Base-by-base conservation (phyloP, 2,329 filamentous ascomycete genomes). In the Acrodontium crateriforme region DNA sequence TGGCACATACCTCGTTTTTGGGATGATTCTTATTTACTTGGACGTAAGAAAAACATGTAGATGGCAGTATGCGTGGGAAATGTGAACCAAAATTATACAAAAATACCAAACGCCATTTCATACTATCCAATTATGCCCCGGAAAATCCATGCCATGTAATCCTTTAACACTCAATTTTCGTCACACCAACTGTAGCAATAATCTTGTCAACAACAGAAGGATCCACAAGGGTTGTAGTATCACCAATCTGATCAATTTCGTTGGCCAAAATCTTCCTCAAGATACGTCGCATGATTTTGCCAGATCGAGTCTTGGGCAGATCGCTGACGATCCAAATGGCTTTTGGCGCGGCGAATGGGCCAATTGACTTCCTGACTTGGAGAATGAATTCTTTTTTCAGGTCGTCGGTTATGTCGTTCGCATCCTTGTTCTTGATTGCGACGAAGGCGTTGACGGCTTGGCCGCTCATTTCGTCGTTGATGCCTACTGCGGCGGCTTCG, bases 201-300 rank as follows among this genome's bases (percentile, higher is more conserved):
- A 98, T 94, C 62, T 77, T 87, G 25, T 78, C 74, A 14, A 98
- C 87, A 14, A 95, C 77, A 35, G 65, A 72, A 25, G 89, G 89
- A 55, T 98, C 85, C 35, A 83, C 89, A 28, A 95, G 70, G 77
- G 89, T 95, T 13, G 80, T 81, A 18, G 69, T 91, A 51, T 98
- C 89, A 45, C 89, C 89, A 29, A 98, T 67, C 59, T 92, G 85
- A 55, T 98, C 89, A 60, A 94, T 85, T 65, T 98, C 89, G 18
- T 87, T 87, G 10, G 85, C 85, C 44, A 98, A 60, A 50, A 98
- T 92, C 81, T 98, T 98, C 47, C 89, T 72, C 63, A 98, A 60
- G 50, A 98, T 92, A 40, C 89, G 76, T 39, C 89, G 73, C 89
- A 98, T 98, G 52, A 98, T 98, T 78, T 98, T 98, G 42, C 89